A percentile compares a stretch with the other conserved stretches of the same genome.
Conservation (phyloP, 306 rosid species). For the Argentina anserina region DNA sequence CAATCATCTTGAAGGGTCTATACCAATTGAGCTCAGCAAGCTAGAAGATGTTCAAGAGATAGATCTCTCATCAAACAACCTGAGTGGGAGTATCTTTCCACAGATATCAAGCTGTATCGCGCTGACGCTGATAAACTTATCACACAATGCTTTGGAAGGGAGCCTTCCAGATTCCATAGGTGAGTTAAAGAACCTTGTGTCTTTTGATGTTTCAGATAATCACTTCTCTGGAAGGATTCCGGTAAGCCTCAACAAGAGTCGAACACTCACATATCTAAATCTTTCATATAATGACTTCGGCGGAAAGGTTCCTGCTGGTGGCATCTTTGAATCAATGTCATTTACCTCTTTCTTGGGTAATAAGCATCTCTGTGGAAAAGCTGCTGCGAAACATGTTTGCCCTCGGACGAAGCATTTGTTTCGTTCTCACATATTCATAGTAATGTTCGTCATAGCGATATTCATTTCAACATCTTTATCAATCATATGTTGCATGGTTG, state of each 20-base stretch:
- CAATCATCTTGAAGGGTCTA: constrained; percentile 54
- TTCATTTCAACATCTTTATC: constrained; percentile 43
- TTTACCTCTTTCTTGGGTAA: constrained; percentile 44
- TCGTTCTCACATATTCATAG: constrained; percentile 27
- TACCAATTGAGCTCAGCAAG: constrained; percentile 69
- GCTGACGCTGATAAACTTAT: constrained; percentile 43
- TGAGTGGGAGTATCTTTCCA: constrained; percentile 50
- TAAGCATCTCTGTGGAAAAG: constrained; percentile 42
- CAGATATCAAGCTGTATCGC: constrained; percentile 68
- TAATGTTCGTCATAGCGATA: constrained; percentile 37
- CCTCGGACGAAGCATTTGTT: constrained; percentile 28
- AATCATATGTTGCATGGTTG: constrained; percentile 43
- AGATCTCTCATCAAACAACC: constrained; percentile 58
- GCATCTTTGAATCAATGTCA: constrained; percentile 48
- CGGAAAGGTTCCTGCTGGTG: constrained; percentile 59
- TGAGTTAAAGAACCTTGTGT: constrained; percentile 48
- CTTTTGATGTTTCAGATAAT: constrained; percentile 53
- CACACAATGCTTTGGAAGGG: constrained; percentile 51
- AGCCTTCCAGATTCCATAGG: constrained; percentile 52
- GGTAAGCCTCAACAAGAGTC: constrained; percentile 39
- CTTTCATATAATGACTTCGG: constrained; percentile 56
- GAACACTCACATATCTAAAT: constrained; percentile 41
- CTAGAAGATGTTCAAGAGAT: constrained; percentile 59
- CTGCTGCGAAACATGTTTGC: constrained; percentile 31
- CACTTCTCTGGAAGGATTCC: constrained; percentile 54